Evolutionary conservation across 345 rosid species (phyloP), one percentile per base, ranked within the genome.

Genomic region (Schrenkiella parvula): DNA sequence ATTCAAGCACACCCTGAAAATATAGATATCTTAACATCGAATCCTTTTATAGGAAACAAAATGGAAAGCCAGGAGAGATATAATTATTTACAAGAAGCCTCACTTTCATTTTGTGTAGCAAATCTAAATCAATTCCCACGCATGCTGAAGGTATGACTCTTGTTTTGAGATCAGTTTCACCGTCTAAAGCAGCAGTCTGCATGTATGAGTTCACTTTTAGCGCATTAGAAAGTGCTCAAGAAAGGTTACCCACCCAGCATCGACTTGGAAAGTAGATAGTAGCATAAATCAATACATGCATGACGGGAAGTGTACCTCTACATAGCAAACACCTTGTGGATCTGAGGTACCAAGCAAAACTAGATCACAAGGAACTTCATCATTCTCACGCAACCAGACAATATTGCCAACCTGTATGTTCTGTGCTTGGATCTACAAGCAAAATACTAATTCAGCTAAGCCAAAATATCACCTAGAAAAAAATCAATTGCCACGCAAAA

Each of bases 361-460:
- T 76, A 95, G 88, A 88, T 95, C 99, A 72, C 99, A 91, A 43
- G 99, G 99, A 61, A 89, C 99, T 85, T 92, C 97, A 81, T 95
- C 98, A 84, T 95, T 95, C 84, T 95, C 98, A 38, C 97, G 97
- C 84, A 95, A 88, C 99, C 99, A 95, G 46, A 95, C 93, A 62
- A 91, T 82, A 77, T 89, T 89, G 38, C 99, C 97, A 6, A 95
- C 97, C 70, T 62, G 83, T 58, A 91, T 85, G 72, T 95, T 92
- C 78, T 91, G 98, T 46, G 98, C 93, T 85, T 88, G 85, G 41
- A 88, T 84, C 99, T 95, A 79, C 70, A 84, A 74, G 50, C 26
- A 78, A 65, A 32, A 78, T 13, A 74, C 46, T 54, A 79, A 8
- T 29, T 48, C 21, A 58, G 18, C 14, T 11, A 66, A 73, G 39